Evolutionary conservation across 2,329 filamentous ascomycete genomes (phyloP), one percentile per base, ranked within the genome.

Genomic region (Scedosporium apiospermum): DNA sequence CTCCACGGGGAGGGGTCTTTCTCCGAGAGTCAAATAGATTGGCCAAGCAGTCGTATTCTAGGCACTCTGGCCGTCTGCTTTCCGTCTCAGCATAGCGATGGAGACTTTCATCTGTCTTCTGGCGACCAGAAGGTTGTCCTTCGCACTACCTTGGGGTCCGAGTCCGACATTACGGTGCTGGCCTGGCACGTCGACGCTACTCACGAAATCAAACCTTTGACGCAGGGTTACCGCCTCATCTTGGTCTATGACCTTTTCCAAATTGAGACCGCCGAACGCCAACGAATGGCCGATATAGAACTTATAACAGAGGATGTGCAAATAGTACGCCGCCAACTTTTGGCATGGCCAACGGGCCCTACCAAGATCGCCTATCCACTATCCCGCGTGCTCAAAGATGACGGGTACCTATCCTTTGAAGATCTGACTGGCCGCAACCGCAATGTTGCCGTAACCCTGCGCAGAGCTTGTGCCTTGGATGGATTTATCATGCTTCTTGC

Each of bases 171-270:
- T 61, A 70, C 70, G 0, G 67, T 66, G 27, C 65, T 67, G 6
- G 71, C 63, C 38, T 77, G 75, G 82, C 84, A 82, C 67, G 77
- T 79, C 0, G 80, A 84, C 62, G 80, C 84, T 0, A 72, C 71
- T 1, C 79, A 84, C 65, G 76, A 84, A 67, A 73, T 82, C n/a
- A 70, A 76, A 16, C 75, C 76, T 1, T 73, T 84, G 2, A 73
- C 65, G 0, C 75, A 74, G 0, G 82, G 82, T 2, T 76, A 79
- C 66, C 78, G 80, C 3, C 74, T 79, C 62, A 80, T 82, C 9
- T 65, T 85, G 10, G 81, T 77, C 0, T 86, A 82, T 69, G 83
- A 84, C 66, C 74, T 85, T 4, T 67, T 69, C 14, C 62, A 71
- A 18, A 63, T 67, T 4, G 62, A 6, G 58, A 55, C 18, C 23